Base-by-base conservation (phyloP, 2,329 filamentous ascomycete genomes). In the Penicillium verrucosum region DNA sequence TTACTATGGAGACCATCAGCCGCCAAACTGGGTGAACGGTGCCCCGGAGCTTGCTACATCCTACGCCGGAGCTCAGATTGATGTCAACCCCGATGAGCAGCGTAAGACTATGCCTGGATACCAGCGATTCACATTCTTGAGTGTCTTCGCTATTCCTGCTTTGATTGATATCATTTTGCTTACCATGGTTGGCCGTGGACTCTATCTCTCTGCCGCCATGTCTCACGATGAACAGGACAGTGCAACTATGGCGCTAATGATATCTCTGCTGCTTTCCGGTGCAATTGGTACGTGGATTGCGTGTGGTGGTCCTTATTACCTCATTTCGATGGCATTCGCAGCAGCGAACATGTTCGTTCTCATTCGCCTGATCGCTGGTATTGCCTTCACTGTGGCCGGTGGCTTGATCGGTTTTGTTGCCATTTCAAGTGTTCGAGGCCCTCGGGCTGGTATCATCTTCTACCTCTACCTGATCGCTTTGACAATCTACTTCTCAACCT, bases 261-360 rank as follows among this genome's bases (percentile, higher is more conserved):
- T 83, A 12, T 81, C 83, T 2, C 73, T 86, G 8, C 70, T 87
- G 12, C 73, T 86, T 25, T 84, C 82, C 8, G 83, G 84, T 40
- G 84, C 81, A 6, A 81, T 86, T 45, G 84, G 83, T 25, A 85
- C 83, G 7, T 86, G 83, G 83, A 84, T 86, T 40, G 82, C 82
- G 7, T 84, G 82, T 54, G 82, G 82, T 29, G 85, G 84, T 2
- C 83, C 82, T 32, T 87, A 85, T 68, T 87, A 87, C 60, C 77
- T 86, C 6, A 76, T 80, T 40, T 81, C 78, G 0, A 81, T 82
- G 79, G 80, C 81, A 2, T 83, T 82, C 59, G 78, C 80, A 1
- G 80, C 80, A 1, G 79, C 80, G 45, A 82, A 81, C 59, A 81
- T 82, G 78, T 82, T 82, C 57, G 77, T 82, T 11, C 71, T 82